Percentiles rank a stretch among this genome's conserved stretches.
Conservation (phyloP, 139 green algal species). For the Astrephomene gubernaculifera region DNA sequence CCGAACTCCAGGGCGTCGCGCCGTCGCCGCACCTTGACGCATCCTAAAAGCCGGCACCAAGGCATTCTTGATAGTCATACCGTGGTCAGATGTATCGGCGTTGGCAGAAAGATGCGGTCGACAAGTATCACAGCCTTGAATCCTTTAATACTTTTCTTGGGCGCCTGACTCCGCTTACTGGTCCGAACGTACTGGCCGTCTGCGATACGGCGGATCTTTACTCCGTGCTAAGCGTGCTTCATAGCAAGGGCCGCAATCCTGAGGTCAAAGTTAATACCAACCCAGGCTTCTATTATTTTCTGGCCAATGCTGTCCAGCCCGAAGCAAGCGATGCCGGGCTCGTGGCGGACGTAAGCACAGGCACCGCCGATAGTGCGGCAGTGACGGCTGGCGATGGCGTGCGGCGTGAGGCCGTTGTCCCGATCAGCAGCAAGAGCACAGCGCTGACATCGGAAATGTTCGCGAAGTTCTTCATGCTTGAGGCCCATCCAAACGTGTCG, state of each 20-base stretch:
- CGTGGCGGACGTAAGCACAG: neutral
- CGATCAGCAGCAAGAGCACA: constrained; percentile 53
- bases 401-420: constrained; percentile 45
- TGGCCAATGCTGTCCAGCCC: constrained; percentile 24
- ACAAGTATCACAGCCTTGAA: constrained; percentile 46
- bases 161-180: neutral
- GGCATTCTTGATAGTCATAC: neutral
- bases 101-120: constrained; percentile 53
- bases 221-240: constrained; percentile 46
- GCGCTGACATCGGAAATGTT: constrained; percentile 37
- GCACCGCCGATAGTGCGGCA: neutral
- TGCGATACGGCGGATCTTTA: constrained; percentile 55
- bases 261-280: constrained; percentile 12
- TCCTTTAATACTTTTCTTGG: constrained; percentile 39
- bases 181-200: neutral
- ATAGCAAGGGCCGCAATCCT: constrained; percentile 48
- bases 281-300: constrained; percentile 53
- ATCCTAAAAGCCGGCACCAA: no score
- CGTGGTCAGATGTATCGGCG: constrained; percentile 42
- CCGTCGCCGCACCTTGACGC: no score
- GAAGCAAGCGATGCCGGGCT: neutral
- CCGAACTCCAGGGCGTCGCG: no score
- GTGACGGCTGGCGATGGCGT: neutral
- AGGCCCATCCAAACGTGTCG: constrained; percentile 11
- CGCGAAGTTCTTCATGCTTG: constrained; percentile 35